Conservation (phyloP, 257 asterid species). For the Ehretia macrophylla region DNA sequence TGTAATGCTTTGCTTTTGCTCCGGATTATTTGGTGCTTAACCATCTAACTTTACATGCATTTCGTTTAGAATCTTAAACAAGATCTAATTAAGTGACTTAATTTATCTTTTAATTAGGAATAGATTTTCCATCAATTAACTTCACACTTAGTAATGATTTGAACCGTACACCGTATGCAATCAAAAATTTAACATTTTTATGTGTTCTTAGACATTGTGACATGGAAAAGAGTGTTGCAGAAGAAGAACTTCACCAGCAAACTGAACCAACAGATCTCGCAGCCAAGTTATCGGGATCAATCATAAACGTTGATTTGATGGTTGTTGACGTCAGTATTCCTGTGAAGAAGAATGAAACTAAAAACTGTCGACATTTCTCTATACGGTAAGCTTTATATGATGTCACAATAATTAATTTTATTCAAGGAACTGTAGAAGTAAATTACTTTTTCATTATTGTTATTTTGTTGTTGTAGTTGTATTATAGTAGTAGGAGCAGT, state of each 20-base stretch:
- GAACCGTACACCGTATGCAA: too few species aligned
- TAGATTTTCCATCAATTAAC: too few species aligned
- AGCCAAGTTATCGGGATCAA: slow-evolving; percentile 36
- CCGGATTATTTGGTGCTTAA: too few species aligned
- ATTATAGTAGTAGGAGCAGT: too few species aligned
- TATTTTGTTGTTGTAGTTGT: background rate
- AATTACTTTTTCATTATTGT: too few species aligned
- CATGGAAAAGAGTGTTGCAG: slow-evolving; percentile 39
- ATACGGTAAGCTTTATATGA: slow-evolving; percentile 52
- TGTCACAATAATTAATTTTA: background rate
- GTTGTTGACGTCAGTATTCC: slow-evolving; percentile 40
- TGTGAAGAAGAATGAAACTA: slow-evolving; percentile 24
- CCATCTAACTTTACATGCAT: too few species aligned
- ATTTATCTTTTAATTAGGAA: too few species aligned
- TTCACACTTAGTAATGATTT: too few species aligned
- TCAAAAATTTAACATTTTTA: background rate
- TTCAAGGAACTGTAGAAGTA: too few species aligned
- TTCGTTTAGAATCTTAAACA: too few species aligned
- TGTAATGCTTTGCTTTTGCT: too few species aligned
- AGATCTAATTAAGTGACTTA: too few species aligned
- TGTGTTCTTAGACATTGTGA: slow-evolving; percentile 3
- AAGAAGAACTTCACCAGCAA: slow-evolving; percentile 24
- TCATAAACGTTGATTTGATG: slow-evolving; percentile 44
- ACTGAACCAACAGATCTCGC: slow-evolving; percentile 25
- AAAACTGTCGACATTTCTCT: slow-evolving; percentile 49